Evolutionary conservation across 78 protist species (phyloP).

Genomic region (Dictyostelium citrinum): DNA sequence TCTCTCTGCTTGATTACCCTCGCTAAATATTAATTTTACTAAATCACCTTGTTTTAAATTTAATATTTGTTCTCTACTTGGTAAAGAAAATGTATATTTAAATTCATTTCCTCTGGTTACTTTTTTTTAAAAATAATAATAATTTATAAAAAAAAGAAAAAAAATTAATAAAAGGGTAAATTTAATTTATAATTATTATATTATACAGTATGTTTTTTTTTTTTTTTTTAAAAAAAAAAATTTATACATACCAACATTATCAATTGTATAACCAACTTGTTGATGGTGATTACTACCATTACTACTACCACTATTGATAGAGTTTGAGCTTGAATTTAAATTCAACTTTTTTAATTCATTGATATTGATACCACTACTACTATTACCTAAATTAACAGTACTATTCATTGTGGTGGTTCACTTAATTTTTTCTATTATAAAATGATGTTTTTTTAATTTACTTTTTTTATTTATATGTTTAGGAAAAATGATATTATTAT

Average conservation of each 20-base stretch:
- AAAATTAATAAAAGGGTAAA: neutral
- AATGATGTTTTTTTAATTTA: neutral
- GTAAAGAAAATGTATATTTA: constrained; percentile 47
- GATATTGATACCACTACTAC: neutral
- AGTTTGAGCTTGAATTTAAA: neutral
- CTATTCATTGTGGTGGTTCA: neutral
- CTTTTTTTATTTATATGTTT: neutral
- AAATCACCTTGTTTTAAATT: constrained; percentile 22
- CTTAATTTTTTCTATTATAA: neutral
- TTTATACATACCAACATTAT: constrained; percentile 12
- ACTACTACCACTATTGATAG: neutral
- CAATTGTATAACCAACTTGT: neutral
- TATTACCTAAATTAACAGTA: neutral
- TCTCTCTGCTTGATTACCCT: constrained; percentile 13
- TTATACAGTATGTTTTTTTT: neutral
- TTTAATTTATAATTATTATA: too few species aligned
- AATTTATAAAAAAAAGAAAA: neutral
- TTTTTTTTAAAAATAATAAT: too few species aligned
- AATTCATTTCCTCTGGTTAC: neutral
- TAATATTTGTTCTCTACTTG: neutral
- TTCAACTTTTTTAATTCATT: neutral
- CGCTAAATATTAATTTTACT: constrained; percentile 45
- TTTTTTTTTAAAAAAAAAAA: neutral
- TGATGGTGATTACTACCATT: neutral
- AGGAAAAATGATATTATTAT: neutral